Base-by-base conservation (phyloP, 2,329 filamentous ascomycete genomes). In the Penicillium sp. region DNA sequence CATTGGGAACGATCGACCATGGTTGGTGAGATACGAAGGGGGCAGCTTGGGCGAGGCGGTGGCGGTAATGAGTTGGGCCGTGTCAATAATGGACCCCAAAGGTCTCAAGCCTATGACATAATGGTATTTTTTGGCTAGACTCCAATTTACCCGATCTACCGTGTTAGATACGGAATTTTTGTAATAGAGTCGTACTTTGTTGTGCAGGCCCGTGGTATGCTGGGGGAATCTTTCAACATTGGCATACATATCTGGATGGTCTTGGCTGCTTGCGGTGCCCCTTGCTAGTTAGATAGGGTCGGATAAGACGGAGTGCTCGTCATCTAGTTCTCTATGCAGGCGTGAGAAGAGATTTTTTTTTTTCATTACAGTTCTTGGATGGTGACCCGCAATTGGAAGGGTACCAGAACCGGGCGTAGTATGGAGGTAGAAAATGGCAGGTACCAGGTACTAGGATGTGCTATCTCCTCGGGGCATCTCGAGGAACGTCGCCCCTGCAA, bases 41-140 rank as follows among this genome's bases (percentile, higher is more conserved):
- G 61, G 64, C 59, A 65, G 63, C 63, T 65, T 55, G 59, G 13
- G 63, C 64, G 64, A 65, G 59, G 13, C 8, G 14, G 60, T 65
- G 62, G 55, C 26, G 35, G 13, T 56, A 58, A 43, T 9, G 3
- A 8, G 2, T 37, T 19, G 24, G 43, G 53, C 49, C 47, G 63
- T 65, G 52, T 55, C 46, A 50, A 61, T 65, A 63, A 42, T 8
- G 13, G 13, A 31, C 26, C 26, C 26, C 16, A n/a, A 24, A 21
- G 19, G 9, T 21, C 14, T 46, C 39, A 42, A 43, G 33, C 19
- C 29, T 43, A 59, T 65, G 62, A 63, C 58, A 58, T 63, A 59
- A 62, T 60, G 35, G 44, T 52, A 52, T 35, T 24, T 24, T 22
- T 52, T 53, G 24, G 9, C 22, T 21, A 27, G 19, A 42, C 39